Evolutionary conservation across 176 grass and related monocot species (phyloP).

Genomic region (Musa acuminata): DNA sequence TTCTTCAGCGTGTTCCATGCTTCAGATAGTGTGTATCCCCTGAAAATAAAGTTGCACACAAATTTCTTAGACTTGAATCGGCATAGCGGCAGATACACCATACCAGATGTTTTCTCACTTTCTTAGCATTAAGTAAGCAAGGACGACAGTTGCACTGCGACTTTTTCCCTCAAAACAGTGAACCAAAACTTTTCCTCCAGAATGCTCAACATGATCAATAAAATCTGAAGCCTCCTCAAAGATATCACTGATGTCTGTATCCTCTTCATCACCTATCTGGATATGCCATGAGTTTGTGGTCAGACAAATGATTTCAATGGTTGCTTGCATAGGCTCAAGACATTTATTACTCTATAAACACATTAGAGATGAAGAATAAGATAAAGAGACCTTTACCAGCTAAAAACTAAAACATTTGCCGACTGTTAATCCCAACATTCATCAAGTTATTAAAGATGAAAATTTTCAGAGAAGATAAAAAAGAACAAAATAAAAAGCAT

Average conservation of each 20-base stretch:
- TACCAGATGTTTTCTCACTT: conserved; percentile 37
- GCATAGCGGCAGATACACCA: conserved; percentile 2
- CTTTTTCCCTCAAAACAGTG: conserved; percentile 98
- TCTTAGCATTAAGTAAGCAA: conserved; percentile 81
- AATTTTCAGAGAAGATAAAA: too few relatives aligned
- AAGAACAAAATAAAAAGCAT: too few relatives aligned
- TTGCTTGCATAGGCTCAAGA: neutral
- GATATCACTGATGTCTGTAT: conserved; percentile 72
- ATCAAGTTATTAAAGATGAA: too few relatives aligned
- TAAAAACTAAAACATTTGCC: too few relatives aligned
- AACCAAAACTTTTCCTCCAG: conserved; percentile 61
- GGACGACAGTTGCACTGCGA: conserved; percentile 63
- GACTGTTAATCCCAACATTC: too few relatives aligned
- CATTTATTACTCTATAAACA: too few relatives aligned
- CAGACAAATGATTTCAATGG: neutral
- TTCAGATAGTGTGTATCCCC: conserved; percentile 53
- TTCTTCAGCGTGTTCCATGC: conserved; percentile 83
- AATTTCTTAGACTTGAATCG: neutral
- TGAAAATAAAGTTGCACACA: conserved; percentile 16
- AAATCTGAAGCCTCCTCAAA: conserved; percentile 78
- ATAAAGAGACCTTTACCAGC: too few relatives aligned
- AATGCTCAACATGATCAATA: conserved; percentile 38
- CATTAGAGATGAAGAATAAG: too few relatives aligned
- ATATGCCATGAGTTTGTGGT: neutral
- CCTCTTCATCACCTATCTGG: conserved; percentile 83